Percentiles rank a stretch among this genome's conserved stretches.
Evolutionary conservation across 352 stramenopile genomes (phyloP).

Genomic region (Phytophthora quininea): DNA sequence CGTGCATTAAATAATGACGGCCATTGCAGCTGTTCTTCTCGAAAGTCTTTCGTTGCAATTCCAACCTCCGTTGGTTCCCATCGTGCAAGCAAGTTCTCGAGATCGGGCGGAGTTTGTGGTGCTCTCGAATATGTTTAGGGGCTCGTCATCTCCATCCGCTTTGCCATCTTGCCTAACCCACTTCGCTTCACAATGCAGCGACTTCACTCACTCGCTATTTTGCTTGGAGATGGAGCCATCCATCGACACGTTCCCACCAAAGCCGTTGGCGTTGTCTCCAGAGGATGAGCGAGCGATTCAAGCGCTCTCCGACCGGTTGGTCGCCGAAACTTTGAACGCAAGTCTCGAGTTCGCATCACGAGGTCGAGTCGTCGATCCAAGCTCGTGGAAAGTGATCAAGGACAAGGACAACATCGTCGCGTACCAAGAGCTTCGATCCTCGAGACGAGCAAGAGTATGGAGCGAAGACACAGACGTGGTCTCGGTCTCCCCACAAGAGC

Average conservation of each 20-base stretch:
- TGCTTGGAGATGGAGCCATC: conserved; percentile 16
- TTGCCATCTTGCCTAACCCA: conserved; percentile 8
- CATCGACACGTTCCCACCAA: conserved; percentile 17
- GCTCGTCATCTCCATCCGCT: background rate
- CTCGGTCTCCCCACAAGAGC: conserved; percentile 26
- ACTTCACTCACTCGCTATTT: no score
- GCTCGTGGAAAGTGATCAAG: conserved; percentile 57
- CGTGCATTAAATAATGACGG: background rate
- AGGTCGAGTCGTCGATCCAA: conserved; percentile 31
- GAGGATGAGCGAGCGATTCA: conserved; percentile 53
- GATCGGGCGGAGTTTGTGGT: conserved; percentile 17
- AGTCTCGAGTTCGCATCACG: conserved; percentile 52
- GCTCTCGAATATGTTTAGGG: conserved; percentile 4
- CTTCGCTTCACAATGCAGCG: no score
- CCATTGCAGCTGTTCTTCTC: no score
- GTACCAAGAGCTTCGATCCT: conserved; percentile 43
- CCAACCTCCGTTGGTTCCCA: background rate
- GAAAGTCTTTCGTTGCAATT: background rate
- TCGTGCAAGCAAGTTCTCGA: conserved; percentile 28
- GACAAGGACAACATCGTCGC: conserved; percentile 52
- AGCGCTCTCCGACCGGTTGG: conserved; percentile 49
- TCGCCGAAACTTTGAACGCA: conserved; percentile 58
- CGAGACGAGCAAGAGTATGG: conserved; percentile 32
- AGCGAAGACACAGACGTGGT: conserved; percentile 47
- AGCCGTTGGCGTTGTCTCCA: conserved; percentile 31